Evolutionary conservation across 2,329 filamentous ascomycete genomes (phyloP).

Genomic region (Cladosporium phlei): DNA sequence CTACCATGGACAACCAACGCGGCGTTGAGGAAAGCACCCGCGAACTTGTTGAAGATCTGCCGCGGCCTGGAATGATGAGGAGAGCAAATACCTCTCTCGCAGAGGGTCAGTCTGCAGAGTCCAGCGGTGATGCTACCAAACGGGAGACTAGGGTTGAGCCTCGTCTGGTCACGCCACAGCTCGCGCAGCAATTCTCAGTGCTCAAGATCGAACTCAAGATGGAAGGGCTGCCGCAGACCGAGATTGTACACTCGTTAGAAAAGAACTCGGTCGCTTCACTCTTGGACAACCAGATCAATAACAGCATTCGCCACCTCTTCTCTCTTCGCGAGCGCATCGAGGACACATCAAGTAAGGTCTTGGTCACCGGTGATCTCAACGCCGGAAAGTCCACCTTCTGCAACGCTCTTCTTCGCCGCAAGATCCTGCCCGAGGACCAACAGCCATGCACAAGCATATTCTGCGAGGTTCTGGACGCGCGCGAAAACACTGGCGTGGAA

Average conservation of each 20-base stretch:
- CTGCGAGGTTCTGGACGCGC: constrained; percentile 89
- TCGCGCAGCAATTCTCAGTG: constrained; percentile 92
- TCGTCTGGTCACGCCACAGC: constrained; percentile 81
- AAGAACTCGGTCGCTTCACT: constrained; percentile 86
- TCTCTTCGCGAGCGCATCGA: constrained; percentile 89
- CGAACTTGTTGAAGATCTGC: neutral
- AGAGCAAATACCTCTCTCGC: constrained; percentile 70
- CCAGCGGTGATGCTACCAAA: constrained; percentile 58
- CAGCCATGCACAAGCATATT: constrained; percentile 98
- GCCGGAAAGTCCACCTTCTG: constrained; percentile 98
- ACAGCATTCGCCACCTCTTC: constrained; percentile 85
- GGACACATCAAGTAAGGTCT: constrained; percentile 92
- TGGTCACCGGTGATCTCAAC: constrained; percentile 93
- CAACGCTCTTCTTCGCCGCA: constrained; percentile 88
- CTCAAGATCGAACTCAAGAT: constrained; percentile 92
- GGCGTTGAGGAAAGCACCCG: constrained; percentile 25
- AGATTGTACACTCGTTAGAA: constrained; percentile 90
- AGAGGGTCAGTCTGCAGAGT: constrained; percentile 58
- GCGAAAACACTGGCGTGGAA: constrained; percentile 84
- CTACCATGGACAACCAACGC: constrained; percentile 50
- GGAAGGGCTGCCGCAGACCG: constrained; percentile 76
- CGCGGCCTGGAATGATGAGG: constrained; percentile 13
- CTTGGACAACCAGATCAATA: constrained; percentile 87
- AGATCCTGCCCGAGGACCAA: constrained; percentile 92
- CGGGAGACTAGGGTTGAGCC: constrained; percentile 63